Conservation (phyloP, 2,329 filamentous ascomycete species). For the Penicillium sclerotigenum region DNA sequence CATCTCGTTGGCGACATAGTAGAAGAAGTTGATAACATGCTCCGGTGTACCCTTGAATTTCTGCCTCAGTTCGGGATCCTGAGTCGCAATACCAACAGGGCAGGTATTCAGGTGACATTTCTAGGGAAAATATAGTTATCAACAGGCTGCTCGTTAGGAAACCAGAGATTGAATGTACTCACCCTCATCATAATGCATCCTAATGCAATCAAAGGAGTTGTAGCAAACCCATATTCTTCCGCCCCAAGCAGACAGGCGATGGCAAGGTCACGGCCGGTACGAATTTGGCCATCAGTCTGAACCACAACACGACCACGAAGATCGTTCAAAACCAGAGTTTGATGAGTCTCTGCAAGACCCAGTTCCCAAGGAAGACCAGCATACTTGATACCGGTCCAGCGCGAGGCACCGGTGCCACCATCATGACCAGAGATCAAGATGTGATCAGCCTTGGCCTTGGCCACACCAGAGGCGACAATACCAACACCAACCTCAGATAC, state of each 20-base stretch:
- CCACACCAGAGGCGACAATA: constrained; percentile 95
- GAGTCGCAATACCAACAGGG: constrained; percentile 91
- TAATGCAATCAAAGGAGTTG: constrained; percentile 91
- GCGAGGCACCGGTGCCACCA: constrained; percentile 90
- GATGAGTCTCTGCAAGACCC: constrained; percentile 93
- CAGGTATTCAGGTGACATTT: constrained; percentile 63
- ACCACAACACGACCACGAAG: constrained; percentile 92
- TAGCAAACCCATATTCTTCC: constrained; percentile 98
- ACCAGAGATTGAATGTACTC: not conserved
- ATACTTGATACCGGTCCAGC: constrained; percentile 99
- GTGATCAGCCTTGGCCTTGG: constrained; percentile 95
- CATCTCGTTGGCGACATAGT: constrained; percentile 94
- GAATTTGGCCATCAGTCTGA: constrained; percentile 91
- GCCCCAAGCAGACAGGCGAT: constrained; percentile 93
- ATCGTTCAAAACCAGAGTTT: constrained; percentile 93
- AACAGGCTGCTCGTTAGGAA: not conserved
- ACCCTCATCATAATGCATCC: constrained; percentile 88
- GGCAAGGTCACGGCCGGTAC: constrained; percentile 88
- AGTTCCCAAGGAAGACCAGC: constrained; percentile 95
- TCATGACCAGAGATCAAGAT: constrained; percentile 96
- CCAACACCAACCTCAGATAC: constrained; percentile 96
- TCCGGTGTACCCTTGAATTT: constrained; percentile 93
- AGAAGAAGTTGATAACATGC: constrained; percentile 98
- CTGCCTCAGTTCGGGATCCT: constrained; percentile 88
- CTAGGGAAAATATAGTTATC: not conserved